Conservation (phyloP, 192 early-diverging fungal genomes). For the Dissophora ornata region DNA sequence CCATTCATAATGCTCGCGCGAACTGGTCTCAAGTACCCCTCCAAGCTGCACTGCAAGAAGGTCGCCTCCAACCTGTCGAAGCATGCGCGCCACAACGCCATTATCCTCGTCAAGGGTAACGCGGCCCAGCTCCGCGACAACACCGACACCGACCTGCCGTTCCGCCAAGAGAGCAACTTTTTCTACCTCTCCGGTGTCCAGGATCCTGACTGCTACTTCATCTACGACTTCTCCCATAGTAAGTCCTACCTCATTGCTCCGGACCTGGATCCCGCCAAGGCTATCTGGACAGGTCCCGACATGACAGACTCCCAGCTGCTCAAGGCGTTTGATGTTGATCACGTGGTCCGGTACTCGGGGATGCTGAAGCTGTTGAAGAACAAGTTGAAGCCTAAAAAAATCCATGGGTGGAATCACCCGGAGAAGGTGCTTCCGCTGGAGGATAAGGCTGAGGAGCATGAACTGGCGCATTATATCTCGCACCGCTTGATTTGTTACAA, state of each 20-base stretch:
- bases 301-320: constrained; percentile 65
- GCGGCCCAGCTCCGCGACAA: constrained; percentile 67
- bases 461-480: constrained; percentile 35
- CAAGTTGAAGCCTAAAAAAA: constrained; percentile 48
- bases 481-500: constrained; percentile 27
- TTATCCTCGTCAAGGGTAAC: constrained; percentile 70
- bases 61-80: constrained; percentile 59
- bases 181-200: constrained; percentile 85
- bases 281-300: constrained; percentile 85
- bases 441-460: constrained; percentile 36
- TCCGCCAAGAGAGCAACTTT: constrained; percentile 91
- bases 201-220: constrained; percentile 77
- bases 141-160: constrained; percentile 84
- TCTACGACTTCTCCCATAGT: constrained; percentile 72
- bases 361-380: constrained; percentile 63
- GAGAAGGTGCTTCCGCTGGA: constrained; percentile 46
- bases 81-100: constrained; percentile 55
- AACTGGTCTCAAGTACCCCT: constrained; percentile 60
- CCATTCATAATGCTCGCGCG: constrained; percentile 28
- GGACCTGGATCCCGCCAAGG: constrained; percentile 69
- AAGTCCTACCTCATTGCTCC: constrained; percentile 77
- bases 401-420: constrained; percentile 59
- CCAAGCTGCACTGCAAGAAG: constrained; percentile 66
- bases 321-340: constrained; percentile 74
- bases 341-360: constrained; percentile 67